phyloP scores from a whole-genome alignment of 192 early-diverging fungal species.

The Funneliformis mosseae region DNA sequence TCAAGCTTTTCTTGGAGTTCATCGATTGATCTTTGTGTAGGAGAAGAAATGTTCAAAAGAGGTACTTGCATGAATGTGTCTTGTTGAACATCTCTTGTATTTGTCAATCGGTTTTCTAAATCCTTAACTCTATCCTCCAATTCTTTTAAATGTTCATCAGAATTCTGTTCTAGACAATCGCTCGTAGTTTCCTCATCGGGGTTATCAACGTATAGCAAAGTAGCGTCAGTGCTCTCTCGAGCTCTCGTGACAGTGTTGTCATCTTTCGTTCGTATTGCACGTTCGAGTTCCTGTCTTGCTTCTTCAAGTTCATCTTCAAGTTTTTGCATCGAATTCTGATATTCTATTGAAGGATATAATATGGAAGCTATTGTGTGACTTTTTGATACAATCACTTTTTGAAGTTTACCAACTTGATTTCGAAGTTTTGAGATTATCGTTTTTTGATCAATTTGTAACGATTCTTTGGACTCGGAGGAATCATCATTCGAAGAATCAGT shows the following conservation, averaged over 20 bases:
- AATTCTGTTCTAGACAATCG: not conserved
- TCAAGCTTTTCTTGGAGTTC: not conserved
- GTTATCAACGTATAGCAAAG: not conserved
- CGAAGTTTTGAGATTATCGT: not conserved
- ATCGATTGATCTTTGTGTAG: not conserved
- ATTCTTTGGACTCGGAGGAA: too few species aligned
- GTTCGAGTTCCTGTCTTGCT: not conserved
- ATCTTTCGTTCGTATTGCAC: too few species aligned
- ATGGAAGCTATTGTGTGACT: not conserved
- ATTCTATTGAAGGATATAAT: not conserved
- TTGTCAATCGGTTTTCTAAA: not conserved
- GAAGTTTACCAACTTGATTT: not conserved
- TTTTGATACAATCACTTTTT: conserved; percentile 11
- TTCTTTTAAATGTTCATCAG: not conserved
- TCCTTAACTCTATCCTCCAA: conserved; percentile 21
- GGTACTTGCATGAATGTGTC: not conserved
- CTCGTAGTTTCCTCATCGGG: not conserved
- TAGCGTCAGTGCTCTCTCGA: not conserved
- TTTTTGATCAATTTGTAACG: not conserved
- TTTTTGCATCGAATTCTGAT: not conserved
- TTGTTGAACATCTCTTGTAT: not conserved
- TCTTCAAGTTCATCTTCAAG: conserved; percentile 9
- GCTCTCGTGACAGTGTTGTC: not conserved
- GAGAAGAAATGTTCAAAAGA: not conserved
- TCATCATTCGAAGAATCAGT: not conserved